Evolutionary conservation across 169 alveolate genomes (phyloP), one percentile per base, ranked within the genome.

Genomic region (Eimeria necatrix): DNA sequence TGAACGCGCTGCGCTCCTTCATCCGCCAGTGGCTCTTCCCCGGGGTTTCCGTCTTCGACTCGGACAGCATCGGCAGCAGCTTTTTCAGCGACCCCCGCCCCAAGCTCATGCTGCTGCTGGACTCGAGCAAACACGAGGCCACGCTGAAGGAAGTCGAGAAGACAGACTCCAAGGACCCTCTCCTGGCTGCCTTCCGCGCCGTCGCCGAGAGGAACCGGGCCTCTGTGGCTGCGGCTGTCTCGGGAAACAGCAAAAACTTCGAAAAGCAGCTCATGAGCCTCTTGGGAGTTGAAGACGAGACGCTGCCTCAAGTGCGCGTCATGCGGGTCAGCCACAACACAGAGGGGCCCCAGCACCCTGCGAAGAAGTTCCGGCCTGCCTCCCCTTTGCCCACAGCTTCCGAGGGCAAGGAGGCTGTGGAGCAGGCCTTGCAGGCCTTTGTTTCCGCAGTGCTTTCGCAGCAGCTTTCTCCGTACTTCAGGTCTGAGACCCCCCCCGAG

Each of bases 281-380:
- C 70, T 51, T 93, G 6, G 95, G 95, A 4, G 64, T 83, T 74
- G 95, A 93, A 48, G 95, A 93, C 18, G 86, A 83, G 18, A 10
- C 60, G 24, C 80, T 81, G 18, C 95, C 95, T 14, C 86, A 88
- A 14, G 68, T 93, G 26, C 92, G 95, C 12, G 51, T 83, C 61
- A 81, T 93, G 93, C 59, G 59, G 20, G 87, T 93, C n/a, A 80
- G 78, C 56, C 88, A 78, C 51, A 64, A 61, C 56, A 14, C 73
- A 5, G 93, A 93, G 46, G 86, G 93, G 20, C 93, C 68, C 53
- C 88, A 81, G n/a, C 95, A 93, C 74, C 95, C 95, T 2, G 93
- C 92, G 46, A 80, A 80, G 68, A 93, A 83, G 46, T 83, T n/a
- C 70, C 10, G 61, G 6, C 95, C 95, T 22, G 2, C 76, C 9